Evolutionary conservation across 2,329 filamentous ascomycete species (phyloP).

Genomic region (Magnaporthales sp.): DNA sequence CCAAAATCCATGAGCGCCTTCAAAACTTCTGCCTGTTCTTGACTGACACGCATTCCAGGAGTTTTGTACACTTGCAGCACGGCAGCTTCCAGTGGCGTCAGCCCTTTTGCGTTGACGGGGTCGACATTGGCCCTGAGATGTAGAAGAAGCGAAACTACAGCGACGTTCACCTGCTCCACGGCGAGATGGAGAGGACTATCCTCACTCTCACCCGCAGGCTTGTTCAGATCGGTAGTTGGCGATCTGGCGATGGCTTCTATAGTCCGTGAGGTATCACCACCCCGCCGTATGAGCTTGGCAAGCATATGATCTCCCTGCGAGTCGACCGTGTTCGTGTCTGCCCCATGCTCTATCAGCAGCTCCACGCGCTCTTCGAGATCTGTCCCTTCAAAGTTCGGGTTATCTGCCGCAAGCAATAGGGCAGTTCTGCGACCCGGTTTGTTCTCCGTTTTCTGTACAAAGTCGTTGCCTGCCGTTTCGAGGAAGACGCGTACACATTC

Average conservation of each 20-base stretch:
- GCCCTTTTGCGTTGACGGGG: neutral
- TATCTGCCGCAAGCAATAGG: neutral
- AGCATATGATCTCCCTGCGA: neutral
- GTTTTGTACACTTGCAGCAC: neutral
- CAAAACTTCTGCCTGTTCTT: neutral
- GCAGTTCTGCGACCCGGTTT: neutral
- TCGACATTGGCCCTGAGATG: neutral
- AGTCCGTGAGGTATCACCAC: neutral
- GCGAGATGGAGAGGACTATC: constrained; percentile 2
- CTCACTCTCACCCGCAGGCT: neutral
- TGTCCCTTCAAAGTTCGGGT: neutral
- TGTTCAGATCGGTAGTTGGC: neutral
- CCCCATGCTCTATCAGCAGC: neutral
- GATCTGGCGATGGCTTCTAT: neutral
- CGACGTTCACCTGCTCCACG: neutral
- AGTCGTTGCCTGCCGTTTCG: no score
- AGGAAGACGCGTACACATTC: constrained; percentile 1
- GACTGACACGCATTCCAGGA: neutral
- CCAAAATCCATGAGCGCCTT: neutral
- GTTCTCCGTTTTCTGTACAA: neutral
- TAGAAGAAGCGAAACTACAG: neutral
- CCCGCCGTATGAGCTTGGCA: neutral
- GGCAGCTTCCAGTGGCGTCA: neutral
- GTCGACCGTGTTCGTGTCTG: neutral
- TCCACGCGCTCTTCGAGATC: neutral